Percentiles rank a stretch among this genome's conserved stretches.
These are phyloP conservation scores for Neurospora africana DNA, from an alignment of 495 filamentous ascomycete species.

Conservation along the genomic window DNA sequence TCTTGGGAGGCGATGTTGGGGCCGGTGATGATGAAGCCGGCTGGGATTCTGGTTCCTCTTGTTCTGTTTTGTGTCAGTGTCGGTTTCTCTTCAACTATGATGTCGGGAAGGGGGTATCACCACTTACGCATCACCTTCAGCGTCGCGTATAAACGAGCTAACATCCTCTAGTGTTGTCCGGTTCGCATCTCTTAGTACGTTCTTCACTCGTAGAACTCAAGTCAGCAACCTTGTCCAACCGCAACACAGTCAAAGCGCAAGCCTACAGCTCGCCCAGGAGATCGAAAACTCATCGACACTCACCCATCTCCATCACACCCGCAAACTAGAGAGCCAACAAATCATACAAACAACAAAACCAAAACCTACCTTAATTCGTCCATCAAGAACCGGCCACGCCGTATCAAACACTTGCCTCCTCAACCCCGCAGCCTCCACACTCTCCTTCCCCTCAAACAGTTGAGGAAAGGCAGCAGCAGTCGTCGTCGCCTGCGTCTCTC, in stretches of 20 bases:
- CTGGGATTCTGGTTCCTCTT: slow-evolving; percentile 45
- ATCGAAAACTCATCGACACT: not conserved
- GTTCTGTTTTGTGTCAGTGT: not conserved
- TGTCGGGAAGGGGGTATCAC: slow-evolving; percentile 8
- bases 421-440: slow-evolving; percentile 34
- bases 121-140: slow-evolving; percentile 26
- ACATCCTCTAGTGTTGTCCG: slow-evolving; percentile 51
- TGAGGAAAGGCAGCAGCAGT: slow-evolving; percentile 39
- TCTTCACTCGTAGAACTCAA: slow-evolving; percentile 4
- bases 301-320: not conserved
- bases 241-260: not conserved
- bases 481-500: not conserved
- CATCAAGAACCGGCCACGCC: slow-evolving; percentile 58
- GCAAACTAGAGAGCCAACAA: not conserved
- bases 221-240: slow-evolving; percentile 18
- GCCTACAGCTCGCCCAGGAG: not conserved
- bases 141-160: slow-evolving; percentile 49
- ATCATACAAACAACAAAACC: not conserved
- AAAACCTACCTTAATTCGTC: slow-evolving; percentile 52
- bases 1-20: slow-evolving; percentile 76
- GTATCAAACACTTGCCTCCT: slow-evolving; percentile 54
- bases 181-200: slow-evolving; percentile 54
- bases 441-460: slow-evolving; percentile 55
- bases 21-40: slow-evolving; percentile 72
- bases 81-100: slow-evolving; percentile 5